Evolutionary conservation across 148 eudicot genomes (phyloP).

Genomic region (Persicaria maculosa): DNA sequence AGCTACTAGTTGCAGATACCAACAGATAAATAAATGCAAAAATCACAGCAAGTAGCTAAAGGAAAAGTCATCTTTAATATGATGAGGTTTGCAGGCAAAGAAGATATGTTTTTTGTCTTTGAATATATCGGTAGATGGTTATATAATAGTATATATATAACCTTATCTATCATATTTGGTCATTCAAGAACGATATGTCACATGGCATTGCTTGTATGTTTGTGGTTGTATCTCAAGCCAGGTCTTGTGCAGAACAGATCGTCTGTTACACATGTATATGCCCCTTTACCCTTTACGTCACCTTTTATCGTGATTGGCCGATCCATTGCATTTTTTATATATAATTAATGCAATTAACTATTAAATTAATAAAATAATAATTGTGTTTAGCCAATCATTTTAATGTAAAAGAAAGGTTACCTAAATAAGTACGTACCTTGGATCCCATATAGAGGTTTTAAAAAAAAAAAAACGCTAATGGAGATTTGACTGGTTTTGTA

Average conservation of each 20-base stretch:
- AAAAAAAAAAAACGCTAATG: no score
- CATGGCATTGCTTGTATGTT: constrained; percentile 2
- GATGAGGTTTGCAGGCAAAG: background rate
- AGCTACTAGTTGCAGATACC: background rate
- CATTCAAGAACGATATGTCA: background rate
- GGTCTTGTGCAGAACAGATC: background rate
- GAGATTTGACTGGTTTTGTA: no score
- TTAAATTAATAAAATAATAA: no score
- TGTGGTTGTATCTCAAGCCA: background rate
- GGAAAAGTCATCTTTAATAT: background rate
- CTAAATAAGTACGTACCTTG: no score
- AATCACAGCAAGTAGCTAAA: background rate
- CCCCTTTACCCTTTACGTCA: no score
- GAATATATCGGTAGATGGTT: background rate
- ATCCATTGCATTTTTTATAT: no score
- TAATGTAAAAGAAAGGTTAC: no score
- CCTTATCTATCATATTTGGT: background rate
- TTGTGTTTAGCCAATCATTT: no score
- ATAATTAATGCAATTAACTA: no score
- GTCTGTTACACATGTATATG: no score
- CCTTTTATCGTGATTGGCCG: no score
- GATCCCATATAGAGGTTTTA: no score
- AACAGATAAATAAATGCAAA: background rate
- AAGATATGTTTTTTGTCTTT: background rate
- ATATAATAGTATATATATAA: background rate